Base-by-base conservation (phyloP, 306 rosid genomes). In the Vigna unguiculata region DNA sequence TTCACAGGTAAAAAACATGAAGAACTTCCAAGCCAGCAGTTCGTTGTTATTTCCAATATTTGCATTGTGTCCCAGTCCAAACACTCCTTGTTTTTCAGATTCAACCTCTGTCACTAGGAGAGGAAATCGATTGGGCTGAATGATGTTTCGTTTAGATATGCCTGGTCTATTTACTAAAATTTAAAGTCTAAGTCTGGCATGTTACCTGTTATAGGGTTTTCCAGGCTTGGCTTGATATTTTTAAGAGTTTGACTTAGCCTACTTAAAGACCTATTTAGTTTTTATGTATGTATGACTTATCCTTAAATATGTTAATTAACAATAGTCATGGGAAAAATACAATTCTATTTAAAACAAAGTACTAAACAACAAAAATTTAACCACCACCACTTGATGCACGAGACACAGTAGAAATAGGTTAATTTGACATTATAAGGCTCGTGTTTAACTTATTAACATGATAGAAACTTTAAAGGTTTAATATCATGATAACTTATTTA, bases 11-110 rank as follows among this genome's bases (percentile, higher is more conserved):
- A 24, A 7, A 76, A 64, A 65, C 65, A 20, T 54, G 60, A 3
- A 12, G 54, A 49, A n/a, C 48, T 43, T 12, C 16, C 15, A 43
- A 43, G 48, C 15, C 1, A 43, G 48, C 4, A 43, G 48, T 43
- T 43, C 48, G 48, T 43, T 12, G 16, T 49, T n/a, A 17, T 49
- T 49, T 1, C 3, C 15, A 4, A 48, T 16, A 16, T 16, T 13
- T 48, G 20, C 16, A 46, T 46, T 13, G 57, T 58, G 58, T 55
- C 59, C 19, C 17, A 13, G 9, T 55, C 38, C 45, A 53, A 67
- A 43, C 22, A 28, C 53, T 5, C 51, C 38, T 46, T 46, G 25
- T 68, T 67, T 59, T 67, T 66, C 55, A 45, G 75, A n/a, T 32
- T 41, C 36, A 22, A 16, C 36, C 3, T 16, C 4, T 49, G 19